phyloP scores from a whole-genome alignment of 164 flowering plant species.

The Akebia trifoliata region DNA sequence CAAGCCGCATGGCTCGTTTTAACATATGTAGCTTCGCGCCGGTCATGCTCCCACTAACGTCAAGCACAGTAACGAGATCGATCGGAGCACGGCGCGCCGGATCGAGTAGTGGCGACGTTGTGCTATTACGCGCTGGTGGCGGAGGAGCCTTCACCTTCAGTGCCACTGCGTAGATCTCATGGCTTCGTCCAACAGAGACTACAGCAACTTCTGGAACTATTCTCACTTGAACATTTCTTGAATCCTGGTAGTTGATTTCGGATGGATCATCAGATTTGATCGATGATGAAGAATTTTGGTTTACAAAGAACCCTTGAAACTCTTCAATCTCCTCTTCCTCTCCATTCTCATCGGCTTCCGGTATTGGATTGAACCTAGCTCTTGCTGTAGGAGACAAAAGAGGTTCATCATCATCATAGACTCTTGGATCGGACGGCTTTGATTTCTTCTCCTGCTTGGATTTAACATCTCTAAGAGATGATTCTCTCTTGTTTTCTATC shows the following conservation, averaged over 20 bases:
- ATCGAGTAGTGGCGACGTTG: constrained; percentile 23
- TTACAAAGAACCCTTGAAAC: constrained; percentile 65
- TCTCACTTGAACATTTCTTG: constrained; percentile 35
- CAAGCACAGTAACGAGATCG: constrained; percentile 72
- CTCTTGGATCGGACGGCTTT: constrained; percentile 16
- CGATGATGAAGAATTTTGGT: constrained; percentile 21
- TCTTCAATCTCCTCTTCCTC: constrained; percentile 43
- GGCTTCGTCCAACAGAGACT: constrained; percentile 38
- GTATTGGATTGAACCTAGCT: constrained; percentile 44
- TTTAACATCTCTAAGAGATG: not conserved
- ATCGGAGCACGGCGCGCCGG: constrained; percentile 56
- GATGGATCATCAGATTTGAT: not conserved
- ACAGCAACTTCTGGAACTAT: constrained; percentile 59
- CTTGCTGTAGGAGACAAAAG: constrained; percentile 39
- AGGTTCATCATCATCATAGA: constrained; percentile 83
- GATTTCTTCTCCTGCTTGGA: not conserved
- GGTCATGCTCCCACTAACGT: constrained; percentile 53
- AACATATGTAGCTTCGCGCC: constrained; percentile 45
- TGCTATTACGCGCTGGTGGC: constrained; percentile 33
- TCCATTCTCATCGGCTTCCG: constrained; percentile 57
- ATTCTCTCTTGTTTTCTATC: constrained; percentile 1
- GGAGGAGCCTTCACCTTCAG: constrained; percentile 54
- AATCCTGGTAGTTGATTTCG: not conserved
- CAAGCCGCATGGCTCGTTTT: constrained; percentile 56
- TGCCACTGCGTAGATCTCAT: constrained; percentile 63